Base-by-base conservation (phyloP, 805 yeast genomes). In the Kodamaea hsintzibuensis region DNA sequence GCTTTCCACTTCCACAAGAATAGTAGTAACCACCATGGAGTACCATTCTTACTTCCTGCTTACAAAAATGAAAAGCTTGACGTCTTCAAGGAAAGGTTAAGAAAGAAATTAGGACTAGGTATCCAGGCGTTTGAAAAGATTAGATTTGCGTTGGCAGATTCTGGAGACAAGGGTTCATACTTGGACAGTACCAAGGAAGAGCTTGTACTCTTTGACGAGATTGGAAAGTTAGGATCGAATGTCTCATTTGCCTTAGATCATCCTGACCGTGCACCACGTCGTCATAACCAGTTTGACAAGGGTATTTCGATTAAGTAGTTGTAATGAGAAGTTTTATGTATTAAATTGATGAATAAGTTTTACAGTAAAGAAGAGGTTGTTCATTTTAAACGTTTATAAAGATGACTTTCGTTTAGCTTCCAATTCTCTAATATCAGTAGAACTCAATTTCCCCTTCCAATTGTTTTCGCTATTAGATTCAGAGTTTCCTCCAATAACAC, bases 221-320 rank as follows among this genome's bases (percentile, higher is more conserved):
- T 85, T 54, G 69, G 68, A 2, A 65, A 63, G 38, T 59, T 64
- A 14, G 66, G 74, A 14, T 73, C 75, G 8, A 75, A 75, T 45
- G 85, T 82, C 55, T 78, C 76, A 33, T 72, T 95, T 50, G 96
- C 92, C 25, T 74, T 95, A 65, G 97, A 95, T 65, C 96, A 90
- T 63, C 91, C 95, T 1, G 97, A 91, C 66, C 82, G 95, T 63
- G 75, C 84, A 42, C 80, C 85, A n/a, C 70, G 68, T 47, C 70
- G 73, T 25, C 63, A 64, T 47, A 66, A 60, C 49, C 69, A 67
- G 17, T 67, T 67, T 50, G 80, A 76, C 50, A 75, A 73, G 60
- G 80, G 80, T 16, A 76, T 76, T 47, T 74, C 78, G 16, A 76
- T 76, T 39, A 72, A 68, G 52, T 73, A 52, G 50, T 22, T 22